phyloP scores from a whole-genome alignment of 805 yeast species.

The Barnettozyma siamensis region DNA sequence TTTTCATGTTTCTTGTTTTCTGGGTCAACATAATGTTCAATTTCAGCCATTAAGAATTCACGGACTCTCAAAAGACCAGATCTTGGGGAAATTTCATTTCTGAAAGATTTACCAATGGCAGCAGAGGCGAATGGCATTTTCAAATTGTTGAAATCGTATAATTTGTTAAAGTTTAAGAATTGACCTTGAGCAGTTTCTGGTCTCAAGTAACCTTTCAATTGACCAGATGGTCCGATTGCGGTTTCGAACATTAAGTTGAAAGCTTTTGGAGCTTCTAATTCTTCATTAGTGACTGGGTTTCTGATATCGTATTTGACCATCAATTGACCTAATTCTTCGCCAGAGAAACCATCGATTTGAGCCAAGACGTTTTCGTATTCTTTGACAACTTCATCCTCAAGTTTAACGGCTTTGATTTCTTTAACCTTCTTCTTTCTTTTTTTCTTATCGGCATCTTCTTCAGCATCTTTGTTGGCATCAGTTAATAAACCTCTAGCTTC shows the following conservation, averaged over 20 bases:
- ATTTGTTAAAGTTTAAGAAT: constrained; percentile 89
- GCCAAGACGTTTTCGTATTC: constrained; percentile 88
- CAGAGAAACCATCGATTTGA: constrained; percentile 92
- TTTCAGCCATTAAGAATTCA: constrained; percentile 98
- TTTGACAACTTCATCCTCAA: constrained; percentile 70
- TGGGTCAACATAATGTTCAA: constrained; percentile 98
- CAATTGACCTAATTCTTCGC: constrained; percentile 85
- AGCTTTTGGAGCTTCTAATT: constrained; percentile 84
- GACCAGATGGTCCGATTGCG: constrained; percentile 98
- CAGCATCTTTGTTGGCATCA: constrained; percentile 50
- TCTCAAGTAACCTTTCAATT: constrained; percentile 88
- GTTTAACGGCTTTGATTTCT: constrained; percentile 82
- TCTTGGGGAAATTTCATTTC: constrained; percentile 98
- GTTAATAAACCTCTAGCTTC: constrained; percentile 82
- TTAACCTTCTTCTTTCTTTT: constrained; percentile 95
- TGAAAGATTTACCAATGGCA: constrained; percentile 95
- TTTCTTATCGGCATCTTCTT: constrained; percentile 75
- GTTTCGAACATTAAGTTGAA: constrained; percentile 99
- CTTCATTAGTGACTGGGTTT: constrained; percentile 87
- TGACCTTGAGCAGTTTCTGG: constrained; percentile 99
- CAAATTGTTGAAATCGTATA: constrained; percentile 90
- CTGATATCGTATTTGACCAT: constrained; percentile 77
- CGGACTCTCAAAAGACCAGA: constrained; percentile 97
- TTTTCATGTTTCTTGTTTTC: constrained; percentile 74
- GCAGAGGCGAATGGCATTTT: constrained; percentile 99